Evolutionary conservation across 2,329 filamentous ascomycete species (phyloP), one percentile per base, ranked within the genome.

Genomic region (Septoria linicola): DNA sequence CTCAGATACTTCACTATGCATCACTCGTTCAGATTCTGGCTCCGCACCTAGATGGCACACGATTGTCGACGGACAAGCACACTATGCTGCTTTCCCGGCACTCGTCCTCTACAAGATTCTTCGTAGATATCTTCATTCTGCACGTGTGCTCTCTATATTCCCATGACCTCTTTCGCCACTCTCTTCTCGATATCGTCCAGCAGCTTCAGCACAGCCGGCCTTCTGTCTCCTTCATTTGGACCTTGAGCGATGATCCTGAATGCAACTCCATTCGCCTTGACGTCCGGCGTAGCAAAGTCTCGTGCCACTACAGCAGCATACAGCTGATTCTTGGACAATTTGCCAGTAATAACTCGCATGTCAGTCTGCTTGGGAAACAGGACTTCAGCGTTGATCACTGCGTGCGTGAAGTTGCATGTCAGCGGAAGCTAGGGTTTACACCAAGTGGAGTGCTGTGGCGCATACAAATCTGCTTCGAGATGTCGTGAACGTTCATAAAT

Each of bases 101-200:
- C n/a, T n/a, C 32, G 32, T 17, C 5, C 4, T 13, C 6, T 6
- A 17, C 32, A 35, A 35, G 5, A n/a, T 27, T 27, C 23, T 5
- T 27, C 10, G 10, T 27, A 5, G 23, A 27, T 27, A 5, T 27
- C 23, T 10, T 10, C 10, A 5, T 27, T 27, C 10, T 10, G 5
- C 23, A 27, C 10, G 5, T 27, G 10, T 10, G 23, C 23, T 34
- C 31, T 5, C n/a, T 16, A 51, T 14, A 47, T 54, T 35, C 57
- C 57, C 50, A 62, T 32, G 10, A 62, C 47, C 27, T 60, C 57
- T 37, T 55, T 61, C 5, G 58, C 57, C 1, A 61, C 48, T 31
- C 57, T 43, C 25, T 52, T 60, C 40, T 62, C 59, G 10, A 59
- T 57, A 34, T 61, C 58, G 16, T 60, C 57, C 16, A 62, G 41